Conservation (phyloP, 2,329 filamentous ascomycete species). For the Berkeleyomyces basicola region DNA sequence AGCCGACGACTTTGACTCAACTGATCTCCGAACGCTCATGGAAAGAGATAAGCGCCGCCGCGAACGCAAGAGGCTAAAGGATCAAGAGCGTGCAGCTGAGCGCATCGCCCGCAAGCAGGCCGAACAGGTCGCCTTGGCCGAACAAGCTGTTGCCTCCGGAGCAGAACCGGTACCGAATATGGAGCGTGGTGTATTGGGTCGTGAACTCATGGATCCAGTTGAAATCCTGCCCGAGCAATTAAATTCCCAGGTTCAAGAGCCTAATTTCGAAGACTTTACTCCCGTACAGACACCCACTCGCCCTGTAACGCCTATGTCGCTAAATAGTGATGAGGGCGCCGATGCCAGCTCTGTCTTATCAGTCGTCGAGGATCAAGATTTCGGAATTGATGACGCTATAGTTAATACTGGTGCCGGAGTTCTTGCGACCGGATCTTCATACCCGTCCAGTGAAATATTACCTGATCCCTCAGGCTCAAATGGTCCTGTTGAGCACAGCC, state of each 20-base stretch:
- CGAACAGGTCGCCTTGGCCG: neutral
- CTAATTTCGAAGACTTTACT: neutral
- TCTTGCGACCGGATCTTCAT: neutral
- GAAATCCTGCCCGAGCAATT: slow-evolving; percentile 4
- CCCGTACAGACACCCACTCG: neutral
- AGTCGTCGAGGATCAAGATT: neutral
- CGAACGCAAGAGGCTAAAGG: slow-evolving; percentile 53
- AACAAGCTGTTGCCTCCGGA: slow-evolving; percentile 2
- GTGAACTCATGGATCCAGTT: slow-evolving; percentile 13
- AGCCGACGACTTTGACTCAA: slow-evolving; percentile 71
- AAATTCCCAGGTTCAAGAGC: neutral
- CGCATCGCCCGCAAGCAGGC: slow-evolving; percentile 11
- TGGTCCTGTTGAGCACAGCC: neutral
- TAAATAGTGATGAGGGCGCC: neutral
- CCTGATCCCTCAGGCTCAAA: neutral
- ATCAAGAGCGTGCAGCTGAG: slow-evolving; percentile 49
- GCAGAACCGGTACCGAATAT: slow-evolving; percentile 5
- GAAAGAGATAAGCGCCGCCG: slow-evolving; percentile 71
- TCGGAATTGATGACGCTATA: neutral
- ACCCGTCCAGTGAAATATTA: neutral
- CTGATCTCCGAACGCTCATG: slow-evolving; percentile 72
- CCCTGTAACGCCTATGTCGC: neutral
- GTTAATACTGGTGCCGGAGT: neutral
- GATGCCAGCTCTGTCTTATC: neutral
- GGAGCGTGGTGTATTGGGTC: slow-evolving; percentile 14